Base-by-base conservation (phyloP, 805 yeast genomes). In the Kuraishia hungarica region DNA sequence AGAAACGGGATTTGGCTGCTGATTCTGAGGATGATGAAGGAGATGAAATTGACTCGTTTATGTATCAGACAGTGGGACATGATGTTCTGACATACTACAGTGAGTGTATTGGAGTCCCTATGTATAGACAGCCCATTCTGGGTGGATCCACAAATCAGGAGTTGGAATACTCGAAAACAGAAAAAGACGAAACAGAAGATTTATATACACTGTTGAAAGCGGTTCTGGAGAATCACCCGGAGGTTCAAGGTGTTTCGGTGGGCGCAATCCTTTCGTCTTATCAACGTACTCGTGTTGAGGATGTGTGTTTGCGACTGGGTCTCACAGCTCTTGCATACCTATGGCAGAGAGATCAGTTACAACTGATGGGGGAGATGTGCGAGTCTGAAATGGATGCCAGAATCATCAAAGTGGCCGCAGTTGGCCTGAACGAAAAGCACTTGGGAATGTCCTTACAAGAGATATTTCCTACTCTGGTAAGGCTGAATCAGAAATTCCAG, bases 1-100 rank as follows among this genome's bases (percentile, higher is more conserved):
- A 4, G n/a, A 10, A 35, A 13, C 43, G 11, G 15, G 43, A 6
- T 10, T 54, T 22, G 71, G 10, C 29, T 6, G 29, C 29, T 10
- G 70, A 59, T 20, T 54, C 62, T 21, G 17, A n/a, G n/a, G n/a
- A 35, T 10, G 43, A 35, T 10, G 64, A 57, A 22, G 86, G 83
- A 60, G 72, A 70, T 54, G 99, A 94, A 67, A 72, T 94, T 54
- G 97, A 94, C 67, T 89, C 97, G 54, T 93, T 86, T 65, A 94
- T 94, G 99, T 94, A 89, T 69, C 99, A 94, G 70, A 94, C 99
- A 0, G 98, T 94, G 7, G 99, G 99, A 0, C 94, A 88, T 67
- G 89, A 87, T 58, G 81, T 87, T 2, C 75, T 94, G 1, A 77
- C 80, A 0, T 68, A 73, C 54, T 89, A 92, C 64, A 72, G 79